These are phyloP conservation scores for Akanthomyces uredinophilus DNA, from an alignment of 2,329 filamentous ascomycete genomes.

Conservation along the genomic window DNA sequence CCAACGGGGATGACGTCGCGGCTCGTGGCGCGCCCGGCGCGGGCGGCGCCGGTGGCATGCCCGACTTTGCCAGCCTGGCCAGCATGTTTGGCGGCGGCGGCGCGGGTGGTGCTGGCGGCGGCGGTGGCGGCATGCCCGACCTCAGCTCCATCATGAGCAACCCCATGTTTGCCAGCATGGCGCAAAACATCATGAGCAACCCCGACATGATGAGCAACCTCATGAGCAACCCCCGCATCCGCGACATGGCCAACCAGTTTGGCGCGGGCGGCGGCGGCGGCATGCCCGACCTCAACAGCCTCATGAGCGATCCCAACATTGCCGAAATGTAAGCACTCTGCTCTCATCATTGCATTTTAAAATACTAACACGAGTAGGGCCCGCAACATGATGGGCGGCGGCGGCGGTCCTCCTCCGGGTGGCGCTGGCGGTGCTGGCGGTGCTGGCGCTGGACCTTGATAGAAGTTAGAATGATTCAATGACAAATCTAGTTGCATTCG, in stretches of 20 bases:
- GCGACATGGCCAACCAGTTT: conserved; percentile 82
- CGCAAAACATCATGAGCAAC: conserved; percentile 95
- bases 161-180: conserved; percentile 97
- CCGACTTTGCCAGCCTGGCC: conserved; percentile 65
- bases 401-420: conserved; percentile 24
- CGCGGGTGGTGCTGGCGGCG: conserved; percentile 54
- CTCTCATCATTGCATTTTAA: background rate
- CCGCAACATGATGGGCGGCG: conserved; percentile 42
- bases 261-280: conserved; percentile 73
- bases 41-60: conserved; percentile 59
- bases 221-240: conserved; percentile 87
- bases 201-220: conserved; percentile 86
- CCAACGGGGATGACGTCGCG: conserved; percentile 34
- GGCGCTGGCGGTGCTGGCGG: conserved; percentile 25
- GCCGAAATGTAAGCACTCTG: conserved; percentile 75
- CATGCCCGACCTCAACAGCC: conserved; percentile 76
- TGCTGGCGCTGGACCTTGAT: conserved; percentile 21
- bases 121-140: conserved; percentile 81
- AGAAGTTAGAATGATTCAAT: background rate
- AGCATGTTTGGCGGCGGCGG: conserved; percentile 66
- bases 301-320: conserved; percentile 91
- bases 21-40: conserved; percentile 46
- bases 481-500: background rate
- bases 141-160: conserved; percentile 87
- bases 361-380: conserved; percentile 29